Percentiles rank a stretch among this genome's conserved stretches.
Evolutionary conservation across 148 eudicot genomes (phyloP).

Genomic region (Nyssa sinensis): DNA sequence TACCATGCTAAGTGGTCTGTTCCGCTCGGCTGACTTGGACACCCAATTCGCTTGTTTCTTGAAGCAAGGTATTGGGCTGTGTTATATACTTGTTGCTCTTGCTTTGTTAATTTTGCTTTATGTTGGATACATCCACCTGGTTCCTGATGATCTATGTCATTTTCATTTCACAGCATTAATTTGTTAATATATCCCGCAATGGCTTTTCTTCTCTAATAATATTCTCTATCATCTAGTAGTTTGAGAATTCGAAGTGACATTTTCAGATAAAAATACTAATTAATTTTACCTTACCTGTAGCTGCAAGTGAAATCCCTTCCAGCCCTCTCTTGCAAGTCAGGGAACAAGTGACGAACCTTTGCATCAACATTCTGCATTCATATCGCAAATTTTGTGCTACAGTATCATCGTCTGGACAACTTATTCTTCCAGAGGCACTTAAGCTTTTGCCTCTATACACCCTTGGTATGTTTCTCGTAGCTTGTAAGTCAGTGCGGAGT

Average conservation of each 20-base stretch:
- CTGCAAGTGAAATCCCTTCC: conserved; percentile 69
- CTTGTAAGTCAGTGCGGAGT: not conserved
- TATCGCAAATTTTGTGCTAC: conserved; percentile 96
- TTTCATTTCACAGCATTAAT: not conserved
- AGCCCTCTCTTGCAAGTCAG: conserved; percentile 73
- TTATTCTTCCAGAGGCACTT: conserved; percentile 97
- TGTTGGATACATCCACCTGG: not conserved
- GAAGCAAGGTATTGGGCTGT: conserved; percentile 72
- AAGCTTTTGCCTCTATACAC: conserved; percentile 88
- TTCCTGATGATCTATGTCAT: not conserved
- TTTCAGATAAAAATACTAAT: conserved; percentile 15
- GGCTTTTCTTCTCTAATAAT: not conserved
- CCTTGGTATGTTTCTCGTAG: conserved; percentile 54
- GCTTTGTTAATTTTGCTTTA: not conserved
- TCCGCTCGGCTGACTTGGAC: conserved; percentile 93
- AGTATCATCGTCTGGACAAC: conserved; percentile 83
- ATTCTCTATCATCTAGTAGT: not conserved
- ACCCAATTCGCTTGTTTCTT: conserved; percentile 87
- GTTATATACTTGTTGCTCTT: not conserved
- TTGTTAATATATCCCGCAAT: not conserved
- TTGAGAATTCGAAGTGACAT: not conserved
- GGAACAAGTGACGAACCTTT: conserved; percentile 79
- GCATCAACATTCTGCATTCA: conserved; percentile 74
- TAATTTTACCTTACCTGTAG: conserved; percentile 40
- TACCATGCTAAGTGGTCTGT: conserved; percentile 72